phyloP scores from a whole-genome alignment of 1,284 basidiomycete genomes.

The Inonotus hispidus region DNA sequence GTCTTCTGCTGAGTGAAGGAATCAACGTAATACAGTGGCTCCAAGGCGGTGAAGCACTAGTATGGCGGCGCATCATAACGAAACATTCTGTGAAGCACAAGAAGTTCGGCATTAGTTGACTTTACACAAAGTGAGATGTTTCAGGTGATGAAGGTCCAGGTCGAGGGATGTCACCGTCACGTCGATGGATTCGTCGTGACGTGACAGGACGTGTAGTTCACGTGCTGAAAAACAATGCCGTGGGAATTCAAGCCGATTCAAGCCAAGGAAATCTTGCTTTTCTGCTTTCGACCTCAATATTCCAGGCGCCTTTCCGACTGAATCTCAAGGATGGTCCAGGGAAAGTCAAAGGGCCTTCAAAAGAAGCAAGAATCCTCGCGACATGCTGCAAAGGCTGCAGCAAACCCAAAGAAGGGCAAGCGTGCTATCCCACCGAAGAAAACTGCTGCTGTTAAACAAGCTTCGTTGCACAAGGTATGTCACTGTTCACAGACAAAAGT shows the following conservation, averaged over 20 bases:
- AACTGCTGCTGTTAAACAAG: slow-evolving; percentile 57
- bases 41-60: too few relatives aligned
- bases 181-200: neutral
- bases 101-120: too few relatives aligned
- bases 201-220: neutral
- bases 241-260: too few relatives aligned
- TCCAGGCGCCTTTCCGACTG: neutral
- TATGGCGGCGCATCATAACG: too few relatives aligned
- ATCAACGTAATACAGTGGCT: too few relatives aligned
- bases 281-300: neutral
- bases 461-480: slow-evolving; percentile 59
- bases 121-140: too few relatives aligned
- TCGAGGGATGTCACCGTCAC: too few relatives aligned
- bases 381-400: slow-evolving; percentile 56
- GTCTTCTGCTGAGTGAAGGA: neutral
- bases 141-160: too few relatives aligned
- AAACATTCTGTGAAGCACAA: too few relatives aligned
- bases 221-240: too few relatives aligned
- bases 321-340: slow-evolving; percentile 42
- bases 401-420: slow-evolving; percentile 68
- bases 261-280: neutral
- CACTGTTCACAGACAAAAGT: neutral
- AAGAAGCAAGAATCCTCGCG: slow-evolving; percentile 45
- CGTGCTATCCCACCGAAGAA: slow-evolving; percentile 72
- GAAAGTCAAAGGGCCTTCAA: slow-evolving; percentile 64